Percentiles rank a stretch among this genome's conserved stretches.
Conservation (phyloP, 768 basidiomycete genomes). For the Leccinum disarticulatum region DNA sequence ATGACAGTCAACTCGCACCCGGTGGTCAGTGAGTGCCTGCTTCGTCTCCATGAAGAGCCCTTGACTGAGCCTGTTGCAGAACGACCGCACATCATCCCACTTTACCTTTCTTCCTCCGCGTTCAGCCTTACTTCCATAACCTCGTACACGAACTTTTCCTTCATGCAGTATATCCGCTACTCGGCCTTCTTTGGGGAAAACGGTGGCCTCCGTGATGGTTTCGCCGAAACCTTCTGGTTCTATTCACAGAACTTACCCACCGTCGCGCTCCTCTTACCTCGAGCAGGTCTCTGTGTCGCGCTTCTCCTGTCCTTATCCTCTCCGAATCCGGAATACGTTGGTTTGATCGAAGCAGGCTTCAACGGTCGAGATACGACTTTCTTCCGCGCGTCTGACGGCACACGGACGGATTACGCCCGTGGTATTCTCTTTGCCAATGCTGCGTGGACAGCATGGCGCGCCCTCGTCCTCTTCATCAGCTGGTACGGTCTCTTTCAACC, state of each 20-base stretch:
- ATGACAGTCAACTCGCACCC: conserved; percentile 14
- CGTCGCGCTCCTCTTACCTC: conserved; percentile 77
- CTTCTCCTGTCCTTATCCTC: conserved; percentile 65
- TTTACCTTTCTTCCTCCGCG: conserved; percentile 80
- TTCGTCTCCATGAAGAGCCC: conserved; percentile 17
- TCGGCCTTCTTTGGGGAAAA: conserved; percentile 61
- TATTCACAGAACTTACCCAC: conserved; percentile 86
- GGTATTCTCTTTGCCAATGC: conserved; percentile 79
- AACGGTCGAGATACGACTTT: conserved; percentile 67
- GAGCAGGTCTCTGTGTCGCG: conserved; percentile 73
- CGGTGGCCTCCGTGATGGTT: conserved; percentile 49
- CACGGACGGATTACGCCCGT: conserved; percentile 73
- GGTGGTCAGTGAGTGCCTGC: conserved; percentile 57
- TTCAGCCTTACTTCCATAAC: conserved; percentile 74
- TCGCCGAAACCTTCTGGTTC: conserved; percentile 84
- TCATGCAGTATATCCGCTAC: conserved; percentile 75
- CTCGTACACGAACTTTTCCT: conserved; percentile 82
- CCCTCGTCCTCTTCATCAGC: conserved; percentile 64
- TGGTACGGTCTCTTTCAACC: conserved; percentile 43
- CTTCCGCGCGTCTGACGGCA: conserved; percentile 63
- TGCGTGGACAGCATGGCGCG: conserved; percentile 77
- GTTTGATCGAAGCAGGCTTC: conserved; percentile 48
- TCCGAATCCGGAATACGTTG: conserved; percentile 46
- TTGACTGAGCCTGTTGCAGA: conserved; percentile 43
- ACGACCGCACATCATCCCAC: conserved; percentile 78